Conservation (phyloP, 352 stramenopile species). For the Pilasporangium apinafurcum region DNA sequence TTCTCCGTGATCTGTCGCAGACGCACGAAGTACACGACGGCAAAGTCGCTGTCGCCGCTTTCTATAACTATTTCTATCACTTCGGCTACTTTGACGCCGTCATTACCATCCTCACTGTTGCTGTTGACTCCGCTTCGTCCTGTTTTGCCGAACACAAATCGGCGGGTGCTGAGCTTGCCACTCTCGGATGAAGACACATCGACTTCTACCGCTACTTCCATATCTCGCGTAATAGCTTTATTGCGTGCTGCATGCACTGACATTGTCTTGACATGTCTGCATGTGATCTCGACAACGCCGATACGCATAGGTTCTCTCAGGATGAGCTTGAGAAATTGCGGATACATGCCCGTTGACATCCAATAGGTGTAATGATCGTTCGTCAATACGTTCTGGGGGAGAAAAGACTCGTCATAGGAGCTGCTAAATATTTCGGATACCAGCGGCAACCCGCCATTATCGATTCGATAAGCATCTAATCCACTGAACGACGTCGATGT, state of each 20-base stretch:
- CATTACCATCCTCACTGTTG: constrained; percentile 1
- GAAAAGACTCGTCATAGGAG: constrained; percentile 47
- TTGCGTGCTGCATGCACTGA: constrained; percentile 35
- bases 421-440: constrained; percentile 62
- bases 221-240: constrained; percentile 17
- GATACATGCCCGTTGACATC: constrained; percentile 68
- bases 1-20: constrained; percentile 9
- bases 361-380: constrained; percentile 51
- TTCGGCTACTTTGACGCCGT: constrained; percentile 13
- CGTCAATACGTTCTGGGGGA: constrained; percentile 42
- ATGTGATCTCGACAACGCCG: constrained; percentile 59
- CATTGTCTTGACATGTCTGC: constrained; percentile 52
- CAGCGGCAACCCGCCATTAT: constrained; percentile 22
- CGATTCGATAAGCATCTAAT: constrained; percentile 27
- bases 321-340: constrained; percentile 60
- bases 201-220: constrained; percentile 20
- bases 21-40: constrained; percentile 56
- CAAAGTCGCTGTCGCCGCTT: constrained; percentile 62
- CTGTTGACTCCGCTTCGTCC: constrained; percentile 8
- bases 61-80: constrained; percentile 65
- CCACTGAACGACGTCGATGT: constrained; percentile 32
- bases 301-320: constrained; percentile 56
- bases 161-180: constrained; percentile 46
- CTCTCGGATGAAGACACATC: constrained; percentile 31
- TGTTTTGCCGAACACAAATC: constrained; percentile 20